phyloP scores from a whole-genome alignment of 139 green algal species.

The Auxenochlorella pyrenoidosa region DNA sequence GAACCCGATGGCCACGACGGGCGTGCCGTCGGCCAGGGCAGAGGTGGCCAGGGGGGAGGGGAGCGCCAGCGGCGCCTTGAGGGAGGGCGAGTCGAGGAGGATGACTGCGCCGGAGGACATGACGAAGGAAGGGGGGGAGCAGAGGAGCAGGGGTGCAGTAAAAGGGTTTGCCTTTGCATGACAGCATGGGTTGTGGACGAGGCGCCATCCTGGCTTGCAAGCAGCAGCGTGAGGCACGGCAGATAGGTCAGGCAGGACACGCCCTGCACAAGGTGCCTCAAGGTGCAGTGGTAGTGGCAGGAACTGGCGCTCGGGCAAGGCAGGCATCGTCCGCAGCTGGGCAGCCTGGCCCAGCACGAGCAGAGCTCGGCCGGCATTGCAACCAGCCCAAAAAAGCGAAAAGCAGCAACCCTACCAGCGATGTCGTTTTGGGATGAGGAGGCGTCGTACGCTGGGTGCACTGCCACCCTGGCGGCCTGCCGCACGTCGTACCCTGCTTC shows the following conservation, averaged over 20 bases:
- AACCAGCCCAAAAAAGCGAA: too few species aligned
- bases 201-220: background rate
- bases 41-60: background rate
- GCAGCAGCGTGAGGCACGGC: too few species aligned
- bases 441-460: background rate
- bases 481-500: slow-evolving; percentile 12
- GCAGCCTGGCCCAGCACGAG: too few species aligned
- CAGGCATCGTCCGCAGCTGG: too few species aligned
- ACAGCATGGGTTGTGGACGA: background rate
- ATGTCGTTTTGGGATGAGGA: background rate
- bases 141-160: too few species aligned
- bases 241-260: too few species aligned
- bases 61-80: background rate
- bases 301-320: too few species aligned
- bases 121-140: too few species aligned
- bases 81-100: background rate
- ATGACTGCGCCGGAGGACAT: background rate
- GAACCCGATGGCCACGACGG: background rate
- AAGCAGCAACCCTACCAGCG: too few species aligned
- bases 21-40: background rate
- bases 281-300: too few species aligned
- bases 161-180: background rate
- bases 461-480: background rate
- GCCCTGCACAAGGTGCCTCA: too few species aligned
- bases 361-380: background rate